A percentile compares a stretch with the other conserved stretches of the same genome.
phyloP scores from a whole-genome alignment of 2,329 filamentous ascomycete species.

The Macrophomina pseudophaseolina region DNA sequence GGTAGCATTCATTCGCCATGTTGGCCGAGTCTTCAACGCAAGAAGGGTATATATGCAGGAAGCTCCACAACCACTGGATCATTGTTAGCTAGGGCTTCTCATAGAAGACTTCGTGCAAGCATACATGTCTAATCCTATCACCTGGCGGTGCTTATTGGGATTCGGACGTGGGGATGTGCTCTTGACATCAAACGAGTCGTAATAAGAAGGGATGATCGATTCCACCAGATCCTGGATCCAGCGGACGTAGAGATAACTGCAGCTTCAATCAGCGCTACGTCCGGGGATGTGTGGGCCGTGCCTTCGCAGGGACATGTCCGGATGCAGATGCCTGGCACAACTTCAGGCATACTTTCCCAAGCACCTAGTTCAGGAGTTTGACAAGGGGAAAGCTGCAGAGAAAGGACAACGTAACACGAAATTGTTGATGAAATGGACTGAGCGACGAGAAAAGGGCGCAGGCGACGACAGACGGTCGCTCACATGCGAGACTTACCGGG shows the following conservation, averaged over 20 bases:
- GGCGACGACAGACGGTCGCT: background rate
- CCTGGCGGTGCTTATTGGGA: conserved; percentile 51
- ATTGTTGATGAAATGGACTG: background rate
- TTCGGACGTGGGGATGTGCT: conserved; percentile 23
- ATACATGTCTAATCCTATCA: conserved; percentile 77
- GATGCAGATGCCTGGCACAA: background rate
- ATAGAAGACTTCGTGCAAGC: conserved; percentile 1
- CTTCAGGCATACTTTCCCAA: background rate
- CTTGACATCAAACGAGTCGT: conserved; percentile 34
- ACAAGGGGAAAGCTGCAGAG: background rate
- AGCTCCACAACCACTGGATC: conserved; percentile 75
- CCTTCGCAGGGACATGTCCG: background rate
- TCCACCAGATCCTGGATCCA: conserved; percentile 87
- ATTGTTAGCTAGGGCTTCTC: background rate
- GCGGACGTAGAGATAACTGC: conserved; percentile 83
- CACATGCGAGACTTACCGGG: conserved; percentile 11
- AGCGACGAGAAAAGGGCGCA: background rate
- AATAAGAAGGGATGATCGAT: conserved; percentile 59
- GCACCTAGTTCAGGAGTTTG: background rate
- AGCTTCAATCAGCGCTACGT: background rate
- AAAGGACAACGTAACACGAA: background rate
- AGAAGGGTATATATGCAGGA: conserved; percentile 91
- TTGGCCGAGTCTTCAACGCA: conserved; percentile 68
- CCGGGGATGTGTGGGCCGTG: background rate
- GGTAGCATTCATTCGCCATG: conserved; percentile 62